Evolutionary conservation across 768 basidiomycete genomes (phyloP), one percentile per base, ranked within the genome.

Genomic region (Boletus pseudo-olivaceus): DNA sequence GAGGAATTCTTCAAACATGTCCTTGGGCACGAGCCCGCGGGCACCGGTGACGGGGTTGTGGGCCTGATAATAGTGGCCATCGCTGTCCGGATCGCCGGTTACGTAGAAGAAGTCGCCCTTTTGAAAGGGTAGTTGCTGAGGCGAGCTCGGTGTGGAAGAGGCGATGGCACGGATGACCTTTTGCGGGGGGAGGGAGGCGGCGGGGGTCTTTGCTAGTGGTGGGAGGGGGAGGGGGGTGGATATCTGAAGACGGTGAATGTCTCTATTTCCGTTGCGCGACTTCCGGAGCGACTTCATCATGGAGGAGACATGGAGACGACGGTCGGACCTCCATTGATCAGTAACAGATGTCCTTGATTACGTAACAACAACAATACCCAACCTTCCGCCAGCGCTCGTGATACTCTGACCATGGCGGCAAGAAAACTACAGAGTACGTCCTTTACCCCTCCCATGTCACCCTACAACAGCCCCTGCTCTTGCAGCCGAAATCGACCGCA

Each of bases 51-150:
- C 79, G 12, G 96, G 97, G 67, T 99, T 98, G 68, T 95, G 85
- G 4, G 93, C 97, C 68, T 98, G 91, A 65, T 93, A 99, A 87
- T 88, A 98, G 43, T 75, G 72, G 4, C 76, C 78, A 19, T 76
- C 66, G 39, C 73, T 63, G 46, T 83, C 79, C 17, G 81, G 73
- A 63, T 97, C 93, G 54, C 82, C 83, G 34, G 92, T 78, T 47
- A 98, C 96, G 72, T 98, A 90, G 78, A 98, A 98, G 75, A 98
- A 97, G 75, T 99, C 97, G 58, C 97, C 97, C 73, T 90, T 89
- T 60, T 82, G 77, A 71, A 98, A 98, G 30, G 90, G 82, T 40
- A 99, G 84, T 61, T 98, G 87, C 67, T 91, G 86, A 2, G 94
- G 92, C 0, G 83, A 80, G 54, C 80, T 77, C 3, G 91, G 82